Evolutionary conservation across 2,329 filamentous ascomycete species (phyloP), one percentile per base, ranked within the genome.

Genomic region (Alternaria gaisen): DNA sequence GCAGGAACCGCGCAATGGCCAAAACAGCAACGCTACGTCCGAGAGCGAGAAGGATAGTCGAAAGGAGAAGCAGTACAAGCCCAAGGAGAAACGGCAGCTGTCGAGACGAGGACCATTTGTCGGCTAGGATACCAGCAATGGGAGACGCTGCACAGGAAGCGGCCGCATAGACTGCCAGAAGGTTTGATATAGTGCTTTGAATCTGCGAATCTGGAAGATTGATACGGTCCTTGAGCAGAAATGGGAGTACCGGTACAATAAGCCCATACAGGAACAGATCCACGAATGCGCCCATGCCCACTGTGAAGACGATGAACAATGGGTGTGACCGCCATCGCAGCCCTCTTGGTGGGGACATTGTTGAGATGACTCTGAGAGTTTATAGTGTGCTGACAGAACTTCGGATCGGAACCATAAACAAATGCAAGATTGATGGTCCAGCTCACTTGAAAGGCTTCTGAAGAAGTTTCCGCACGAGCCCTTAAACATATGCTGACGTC

Each of bases 201-300:
- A 87, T 77, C 50, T 85, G 74, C 6, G 80, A 68, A 7, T 82
- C 70, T 0, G 84, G 83, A 8, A 87, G 63, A 2, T 79, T 68
- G 20, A 88, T 75, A 5, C 85, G 81, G 55, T 85, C 81, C 47
- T 80, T 71, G 1, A 88, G 82, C 77, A 88, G 82, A 63, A 85
- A 88, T 0, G 86, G 86, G 1, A 88, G 75, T 9, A 88, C 82
- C 0, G 87, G 86, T 0, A 88, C 85, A 16, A 88, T 80, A 3
- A 88, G 77, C 1, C 84, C 85, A 69, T 88, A 88, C 1, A 88
- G 80, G 70, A 88, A 88, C 12, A 88, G 75, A 68, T 88, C 86
- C 0, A 84, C 85, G 68, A 87, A 88, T 2, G 86, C 80, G 43
- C 83, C 85, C 20, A 86, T 75, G 4, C 80, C 83, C 12, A 89